phyloP scores from a whole-genome alignment of 192 early-diverging fungal genomes.

The Rhizoclosmatium globosum region DNA sequence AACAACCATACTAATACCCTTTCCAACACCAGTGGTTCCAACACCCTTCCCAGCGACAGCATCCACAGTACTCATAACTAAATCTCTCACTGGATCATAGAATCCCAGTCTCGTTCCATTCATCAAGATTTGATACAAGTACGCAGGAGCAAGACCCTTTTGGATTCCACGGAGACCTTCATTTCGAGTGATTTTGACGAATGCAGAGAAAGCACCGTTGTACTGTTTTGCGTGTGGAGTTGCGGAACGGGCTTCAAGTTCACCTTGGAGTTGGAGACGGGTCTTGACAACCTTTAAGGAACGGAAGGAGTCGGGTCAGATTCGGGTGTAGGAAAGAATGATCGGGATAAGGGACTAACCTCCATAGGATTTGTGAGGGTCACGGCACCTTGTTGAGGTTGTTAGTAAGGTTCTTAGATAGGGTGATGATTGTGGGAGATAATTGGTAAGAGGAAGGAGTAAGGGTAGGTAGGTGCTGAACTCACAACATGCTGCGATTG shows the following conservation, averaged over 20 bases:
- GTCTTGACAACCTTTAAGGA: conserved; percentile 84
- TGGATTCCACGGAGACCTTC: conserved; percentile 91
- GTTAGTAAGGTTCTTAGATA: neutral
- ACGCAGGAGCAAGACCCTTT: conserved; percentile 84
- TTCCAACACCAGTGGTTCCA: conserved; percentile 34
- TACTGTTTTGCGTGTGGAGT: conserved; percentile 53
- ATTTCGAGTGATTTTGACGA: conserved; percentile 75
- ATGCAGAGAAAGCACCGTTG: conserved; percentile 79
- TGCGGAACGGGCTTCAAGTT: conserved; percentile 56
- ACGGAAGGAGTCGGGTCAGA: neutral
- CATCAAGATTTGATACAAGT: conserved; percentile 88
- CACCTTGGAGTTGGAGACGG: conserved; percentile 93
- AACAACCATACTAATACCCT: conserved; percentile 70
- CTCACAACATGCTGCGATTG: conserved; percentile 81
- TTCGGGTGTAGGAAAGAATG: neutral
- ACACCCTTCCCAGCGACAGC: conserved; percentile 13
- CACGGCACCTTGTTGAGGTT: conserved; percentile 64
- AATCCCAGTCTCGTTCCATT: conserved; percentile 93
- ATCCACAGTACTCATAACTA: conserved; percentile 43
- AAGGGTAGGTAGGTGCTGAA: neutral
- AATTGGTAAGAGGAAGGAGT: neutral
- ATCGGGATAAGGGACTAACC: conserved; percentile 54
- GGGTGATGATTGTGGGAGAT: too few species aligned
- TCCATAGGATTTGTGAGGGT: conserved; percentile 97
- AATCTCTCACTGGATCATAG: conserved; percentile 84